A percentile compares a stretch with the other conserved stretches of the same genome.
These are phyloP conservation scores for Nakazawaea pomicola DNA, from an alignment of 805 yeast genomes.

Conservation along the genomic window DNA sequence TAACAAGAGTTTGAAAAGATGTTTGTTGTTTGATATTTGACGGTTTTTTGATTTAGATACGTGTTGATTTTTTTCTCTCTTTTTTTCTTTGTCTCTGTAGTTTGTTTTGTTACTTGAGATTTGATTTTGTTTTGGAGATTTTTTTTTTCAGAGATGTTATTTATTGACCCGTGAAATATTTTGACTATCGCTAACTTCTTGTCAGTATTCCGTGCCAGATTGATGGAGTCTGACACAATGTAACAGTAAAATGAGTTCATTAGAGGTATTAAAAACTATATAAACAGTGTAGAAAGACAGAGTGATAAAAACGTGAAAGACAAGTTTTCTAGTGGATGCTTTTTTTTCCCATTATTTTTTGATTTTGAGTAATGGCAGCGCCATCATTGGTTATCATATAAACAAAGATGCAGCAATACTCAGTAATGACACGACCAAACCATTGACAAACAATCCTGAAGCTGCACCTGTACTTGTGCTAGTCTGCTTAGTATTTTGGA, in stretches of 20 bases:
- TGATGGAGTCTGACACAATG: no score
- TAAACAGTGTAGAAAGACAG: no score
- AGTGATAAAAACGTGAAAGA: slow-evolving; percentile 8
- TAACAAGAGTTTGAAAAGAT: neutral
- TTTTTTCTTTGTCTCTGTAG: neutral
- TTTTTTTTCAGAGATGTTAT: neutral
- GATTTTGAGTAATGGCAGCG: no score
- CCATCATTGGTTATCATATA: no score
- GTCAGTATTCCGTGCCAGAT: no score
- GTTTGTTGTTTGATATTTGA: no score
- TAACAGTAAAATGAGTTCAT: no score
- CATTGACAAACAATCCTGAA: neutral
- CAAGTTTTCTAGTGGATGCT: neutral
- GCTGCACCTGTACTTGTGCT: slow-evolving; percentile 15
- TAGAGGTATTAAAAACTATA: no score
- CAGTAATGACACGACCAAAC: neutral
- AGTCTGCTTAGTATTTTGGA: slow-evolving; percentile 25
- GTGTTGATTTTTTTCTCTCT: slow-evolving; percentile 8
- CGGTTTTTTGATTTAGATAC: neutral
- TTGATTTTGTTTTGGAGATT: neutral
- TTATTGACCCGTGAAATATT: slow-evolving; percentile 5
- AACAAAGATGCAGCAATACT: neutral
- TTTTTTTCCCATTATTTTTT: no score
- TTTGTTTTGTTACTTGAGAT: slow-evolving; percentile 3
- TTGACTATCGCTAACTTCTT: no score